Evolutionary conservation across 192 early-diverging fungal species (phyloP), one percentile per base, ranked within the genome.

Genomic region (Coemansia sp.): DNA sequence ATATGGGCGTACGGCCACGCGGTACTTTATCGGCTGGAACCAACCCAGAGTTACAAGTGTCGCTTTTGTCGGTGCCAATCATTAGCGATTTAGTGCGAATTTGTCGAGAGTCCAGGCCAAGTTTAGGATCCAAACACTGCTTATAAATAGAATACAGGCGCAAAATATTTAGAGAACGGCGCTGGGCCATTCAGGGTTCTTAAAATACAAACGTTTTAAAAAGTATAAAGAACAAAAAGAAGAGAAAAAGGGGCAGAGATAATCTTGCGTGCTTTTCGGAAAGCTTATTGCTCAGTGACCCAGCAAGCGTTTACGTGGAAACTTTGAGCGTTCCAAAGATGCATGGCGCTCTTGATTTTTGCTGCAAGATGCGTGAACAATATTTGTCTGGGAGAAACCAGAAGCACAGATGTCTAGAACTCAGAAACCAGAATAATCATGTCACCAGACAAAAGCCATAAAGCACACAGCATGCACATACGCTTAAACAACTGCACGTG

Each of bases 371-470:
- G 41, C 16, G 2, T 45, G 41, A 45, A 45, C 41, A 45, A 45
- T 45, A n/a, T 45, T 45, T 16, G 41, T 16, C 3, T n/a, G 41
- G 41, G 16, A 45, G 3, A 45, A 45, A 45, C 37, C 37, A 38
- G 37, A 38, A 38, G 37, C 37, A 38, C 4, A 4, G 10, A 45
- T 45, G 41, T 16, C 14, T 45, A 12, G 16, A 45, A 45, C 41
- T n/a, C 41, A 45, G 41, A 45, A 45, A 45, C 16, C 14, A 16
- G 16, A n/a, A 45, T 45, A 45, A 45, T 2, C 41, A 45, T n/a
- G 62, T 66, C 56, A 66, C 55, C 55, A 39, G 56, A 57, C 64
- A 7, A 10, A 29, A 55, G 64, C 64, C 64, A 65, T 65, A 65
- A 65, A 65, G 12, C n/a, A 35, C 47, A 14, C 21, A 16, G 26